Conservation (phyloP, 495 filamentous ascomycete species). For the Daldinia concentrica region DNA sequence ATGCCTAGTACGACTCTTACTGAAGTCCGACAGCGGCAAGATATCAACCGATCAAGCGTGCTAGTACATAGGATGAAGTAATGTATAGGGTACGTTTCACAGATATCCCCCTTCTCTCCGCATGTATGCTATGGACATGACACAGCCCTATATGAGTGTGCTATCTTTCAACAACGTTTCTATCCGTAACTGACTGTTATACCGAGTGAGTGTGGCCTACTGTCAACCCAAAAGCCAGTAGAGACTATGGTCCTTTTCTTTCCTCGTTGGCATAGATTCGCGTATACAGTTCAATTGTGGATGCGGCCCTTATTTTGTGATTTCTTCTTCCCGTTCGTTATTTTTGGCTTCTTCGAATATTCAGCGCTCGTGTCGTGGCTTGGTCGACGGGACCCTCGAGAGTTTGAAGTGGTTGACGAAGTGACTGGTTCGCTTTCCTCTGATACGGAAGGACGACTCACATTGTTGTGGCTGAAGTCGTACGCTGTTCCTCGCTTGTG, state of each 20-base stretch:
- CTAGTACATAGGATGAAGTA: background rate
- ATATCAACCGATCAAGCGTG: background rate
- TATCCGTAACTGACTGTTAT: conserved; percentile 27
- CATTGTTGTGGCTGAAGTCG: conserved; percentile 36
- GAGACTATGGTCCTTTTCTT: conserved; percentile 11
- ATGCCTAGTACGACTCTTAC: background rate
- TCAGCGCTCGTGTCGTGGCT: conserved; percentile 40
- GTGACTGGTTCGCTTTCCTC: conserved; percentile 36
- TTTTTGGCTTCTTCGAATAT: conserved; percentile 44
- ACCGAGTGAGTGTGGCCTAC: conserved; percentile 29
- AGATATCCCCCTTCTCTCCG: background rate
- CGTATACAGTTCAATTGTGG: conserved; percentile 31
- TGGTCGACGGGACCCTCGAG: conserved; percentile 35
- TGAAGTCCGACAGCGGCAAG: background rate
- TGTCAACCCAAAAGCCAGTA: conserved; percentile 18
- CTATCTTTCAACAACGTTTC: conserved; percentile 4
- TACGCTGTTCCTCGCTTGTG: conserved; percentile 41
- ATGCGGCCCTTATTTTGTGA: conserved; percentile 44
- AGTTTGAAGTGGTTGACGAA: conserved; percentile 32
- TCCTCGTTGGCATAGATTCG: conserved; percentile 1
- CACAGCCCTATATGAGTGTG: conserved; percentile 2
- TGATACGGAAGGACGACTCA: conserved; percentile 36
- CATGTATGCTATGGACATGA: background rate
- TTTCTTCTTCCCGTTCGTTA: conserved; percentile 44
- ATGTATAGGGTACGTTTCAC: conserved; percentile 11